Percentiles rank a stretch among this genome's conserved stretches.
These are phyloP conservation scores for Solanum infundibuliforme DNA, from an alignment of 257 asterid species.

Conservation along the genomic window DNA sequence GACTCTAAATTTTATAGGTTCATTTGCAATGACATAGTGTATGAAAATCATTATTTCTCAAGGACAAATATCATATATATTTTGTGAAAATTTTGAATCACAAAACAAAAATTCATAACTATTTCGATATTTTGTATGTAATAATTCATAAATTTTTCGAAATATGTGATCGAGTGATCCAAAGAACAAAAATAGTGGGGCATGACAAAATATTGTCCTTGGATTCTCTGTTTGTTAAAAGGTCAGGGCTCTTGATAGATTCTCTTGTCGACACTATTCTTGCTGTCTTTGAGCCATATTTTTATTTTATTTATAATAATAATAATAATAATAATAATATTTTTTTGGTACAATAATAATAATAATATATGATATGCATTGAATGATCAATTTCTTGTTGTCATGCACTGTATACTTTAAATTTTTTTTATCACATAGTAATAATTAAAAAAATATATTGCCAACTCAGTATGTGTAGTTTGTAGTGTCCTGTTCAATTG, in stretches of 20 bases:
- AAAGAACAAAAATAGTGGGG: neutral
- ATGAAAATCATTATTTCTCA: no score
- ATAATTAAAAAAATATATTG: neutral
- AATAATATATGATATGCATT: neutral
- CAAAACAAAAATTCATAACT: no score
- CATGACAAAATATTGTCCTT: neutral
- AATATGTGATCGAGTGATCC: neutral
- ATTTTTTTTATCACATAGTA: neutral
- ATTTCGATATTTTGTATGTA: no score
- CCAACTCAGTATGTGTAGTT: neutral
- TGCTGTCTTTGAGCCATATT: neutral
- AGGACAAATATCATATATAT: no score
- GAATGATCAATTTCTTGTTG: neutral
- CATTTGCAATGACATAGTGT: rapidly evolving
- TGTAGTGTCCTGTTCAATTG: neutral
- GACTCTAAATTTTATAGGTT: no score
- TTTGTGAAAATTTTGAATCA: no score
- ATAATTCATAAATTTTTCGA: neutral
- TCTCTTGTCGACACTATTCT: neutral
- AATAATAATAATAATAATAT: neutral
- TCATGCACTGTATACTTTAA: neutral
- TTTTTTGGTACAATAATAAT: neutral
- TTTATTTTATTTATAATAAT: neutral
- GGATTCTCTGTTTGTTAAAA: neutral
- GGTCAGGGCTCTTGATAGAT: neutral